A percentile compares a stretch with the other conserved stretches of the same genome.
phyloP scores from a whole-genome alignment of 2,329 filamentous ascomycete genomes.

The Hymenoscyphus infarciens region DNA sequence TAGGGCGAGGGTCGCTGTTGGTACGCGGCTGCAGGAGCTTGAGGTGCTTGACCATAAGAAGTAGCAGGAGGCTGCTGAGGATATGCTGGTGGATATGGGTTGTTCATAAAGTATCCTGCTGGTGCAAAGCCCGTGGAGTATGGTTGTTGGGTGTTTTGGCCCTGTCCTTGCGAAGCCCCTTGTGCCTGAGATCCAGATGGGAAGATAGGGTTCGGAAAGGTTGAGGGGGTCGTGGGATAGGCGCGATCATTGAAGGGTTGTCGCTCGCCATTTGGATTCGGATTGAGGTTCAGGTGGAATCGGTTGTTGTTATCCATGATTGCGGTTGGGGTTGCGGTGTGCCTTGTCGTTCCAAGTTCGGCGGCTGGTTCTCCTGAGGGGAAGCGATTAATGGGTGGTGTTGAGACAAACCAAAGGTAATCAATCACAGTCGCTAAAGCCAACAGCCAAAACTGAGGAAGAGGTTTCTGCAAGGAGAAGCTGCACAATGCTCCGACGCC shows the following conservation, averaged over 20 bases:
- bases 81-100: constrained; percentile 46
- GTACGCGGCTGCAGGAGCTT: constrained; percentile 47
- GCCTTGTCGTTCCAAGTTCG: neutral
- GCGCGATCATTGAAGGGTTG: constrained; percentile 69
- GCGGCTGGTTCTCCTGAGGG: neutral
- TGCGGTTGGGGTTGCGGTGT: neutral
- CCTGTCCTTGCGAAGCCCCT: constrained; percentile 35
- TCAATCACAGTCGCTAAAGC: neutral
- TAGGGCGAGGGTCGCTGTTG: constrained; percentile 49
- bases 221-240: constrained; percentile 88
- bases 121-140: constrained; percentile 47
- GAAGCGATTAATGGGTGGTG: neutral
- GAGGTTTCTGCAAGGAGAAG: neutral
- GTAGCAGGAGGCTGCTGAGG: constrained; percentile 39
- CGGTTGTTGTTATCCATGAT: constrained; percentile 32
- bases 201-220: constrained; percentile 84
- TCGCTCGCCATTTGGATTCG: constrained; percentile 44
- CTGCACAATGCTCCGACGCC: neutral
- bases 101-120: constrained; percentile 59
- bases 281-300: constrained; percentile 25
- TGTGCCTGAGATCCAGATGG: constrained; percentile 27
- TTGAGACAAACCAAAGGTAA: neutral
- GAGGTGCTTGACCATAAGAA: constrained; percentile 54
- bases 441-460: neutral
- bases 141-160: constrained; percentile 37